Evolutionary conservation across 2,329 filamentous ascomycete species (phyloP), one percentile per base, ranked within the genome.

Genomic region (Phoma sp.): DNA sequence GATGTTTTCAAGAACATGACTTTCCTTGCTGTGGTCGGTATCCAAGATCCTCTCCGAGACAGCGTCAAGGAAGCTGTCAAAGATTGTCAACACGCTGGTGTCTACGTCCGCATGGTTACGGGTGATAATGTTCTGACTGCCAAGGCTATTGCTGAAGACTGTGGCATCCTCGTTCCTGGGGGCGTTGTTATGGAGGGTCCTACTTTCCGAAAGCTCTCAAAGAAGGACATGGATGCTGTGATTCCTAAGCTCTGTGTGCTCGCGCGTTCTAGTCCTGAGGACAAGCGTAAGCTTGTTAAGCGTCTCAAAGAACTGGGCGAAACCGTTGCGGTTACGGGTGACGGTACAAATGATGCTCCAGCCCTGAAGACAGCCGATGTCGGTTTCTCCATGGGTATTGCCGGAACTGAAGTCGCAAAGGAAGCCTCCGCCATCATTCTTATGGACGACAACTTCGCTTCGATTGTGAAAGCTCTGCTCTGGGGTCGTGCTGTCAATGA

Each of bases 401-500:
- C 90, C 12, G 90, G 90, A 57, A 93, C 90, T 0, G 90, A 93
- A 73, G 90, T 93, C 32, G 90, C 90, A 38, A 93, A 93, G 75
- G 90, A 93, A 74, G 90, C 90, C 1, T 93, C 90, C 7, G 88
- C 89, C 30, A 93, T 93, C 57, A 92, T 93, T 64, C 80, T 93
- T 12, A 92, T 93, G 90, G 90, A 93, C 69, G 90, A 93, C 75
- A 93, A 93, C 77, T 93, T 93, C 75, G 83, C 87, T 23, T 92
- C 89, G n/a, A 93, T 93, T 57, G 88, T 93, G 60, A 92, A 91
- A 75, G 90, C 90, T 12, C 81, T 93, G 63, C 88, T 89, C 64
- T 93, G 90, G 90, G 90, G 90, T 43, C 74, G 75, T 51, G 74
- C 75, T 32, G 75, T 77, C 40, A 77, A 77, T 55, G 75, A 77